Evolutionary conservation across 768 basidiomycete species (phyloP).

Genomic region (Neoboletus brunneissimus): DNA sequence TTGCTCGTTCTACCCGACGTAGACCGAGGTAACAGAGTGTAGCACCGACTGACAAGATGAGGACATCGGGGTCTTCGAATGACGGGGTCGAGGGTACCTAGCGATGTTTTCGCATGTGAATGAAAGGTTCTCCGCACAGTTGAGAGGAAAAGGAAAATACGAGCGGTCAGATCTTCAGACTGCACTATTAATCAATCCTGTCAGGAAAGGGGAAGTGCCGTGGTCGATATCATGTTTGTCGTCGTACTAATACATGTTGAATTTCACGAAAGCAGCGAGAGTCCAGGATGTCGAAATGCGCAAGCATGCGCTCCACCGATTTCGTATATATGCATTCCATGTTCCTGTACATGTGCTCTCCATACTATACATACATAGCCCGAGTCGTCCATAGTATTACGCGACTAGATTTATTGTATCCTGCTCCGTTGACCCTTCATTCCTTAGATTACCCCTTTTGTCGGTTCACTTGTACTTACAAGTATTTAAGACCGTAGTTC

Average conservation of each 20-base stretch:
- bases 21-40: slow-evolving; percentile 27
- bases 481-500: too few species aligned
- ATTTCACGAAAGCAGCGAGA: too few species aligned
- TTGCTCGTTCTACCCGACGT: slow-evolving; percentile 15
- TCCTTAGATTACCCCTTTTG: too few species aligned
- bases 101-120: slow-evolving; percentile 22
- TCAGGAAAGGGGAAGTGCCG: not conserved
- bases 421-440: too few species aligned
- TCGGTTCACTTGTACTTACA: too few species aligned
- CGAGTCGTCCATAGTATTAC: too few species aligned
- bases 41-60: slow-evolving; percentile 24
- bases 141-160: not conserved
- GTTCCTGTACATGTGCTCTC: too few species aligned
- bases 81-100: slow-evolving; percentile 16
- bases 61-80: slow-evolving; percentile 28
- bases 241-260: not conserved
- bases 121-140: slow-evolving; percentile 18
- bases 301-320: too few species aligned
- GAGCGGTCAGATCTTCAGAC: not conserved
- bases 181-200: not conserved
- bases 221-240: not conserved
- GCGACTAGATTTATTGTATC: too few species aligned
- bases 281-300: too few species aligned
- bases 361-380: too few species aligned
- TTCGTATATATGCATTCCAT: too few species aligned